Evolutionary conservation across 257 asterid species (phyloP), one percentile per base, ranked within the genome.

Genomic region (Fraxinus excelsior): DNA sequence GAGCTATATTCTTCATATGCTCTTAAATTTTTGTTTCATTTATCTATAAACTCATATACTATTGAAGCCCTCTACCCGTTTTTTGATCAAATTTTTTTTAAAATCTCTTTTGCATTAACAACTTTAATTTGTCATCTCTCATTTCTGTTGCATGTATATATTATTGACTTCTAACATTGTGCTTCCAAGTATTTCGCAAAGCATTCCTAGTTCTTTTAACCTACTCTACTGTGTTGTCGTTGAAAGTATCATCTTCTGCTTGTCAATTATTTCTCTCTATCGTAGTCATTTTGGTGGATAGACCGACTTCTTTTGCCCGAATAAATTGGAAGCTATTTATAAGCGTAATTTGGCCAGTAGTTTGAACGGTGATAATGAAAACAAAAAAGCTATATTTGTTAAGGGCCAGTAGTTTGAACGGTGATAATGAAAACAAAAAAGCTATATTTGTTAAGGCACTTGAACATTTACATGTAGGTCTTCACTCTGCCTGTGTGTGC

Each of bases 311-410:
- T 23, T 12, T 62, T 62, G 34, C 68, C 31, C 25, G n/a, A 25
- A 62, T 60, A 23, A 23, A 62, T 23, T 21, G 29, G 32, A 56
- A 29, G 40, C 2, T 65, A 35, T 78, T 29, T 56, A 4, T 70
- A 49, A 77, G 70, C 65, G 38, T 77, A 79, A 66, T 29, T 19
- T 58, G 4, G 21, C 56, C 46, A 37, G 35, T 73, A 28, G 67
- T 70, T 76, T 76, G 31, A 62, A 25, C 34, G 11, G 18, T 26
- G 32, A 62, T 10, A 62, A 23, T 62, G 31, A 62, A 56, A 56
- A 19, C 29, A 56, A 56, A 53, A 53, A n/a, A 0, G 28, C 3
- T 56, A 23, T 56, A n/a, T n/a, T n/a, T n/a, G n/a, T n/a, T n/a
- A n/a, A n/a, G n/a, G n/a, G n/a, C n/a, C n/a, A n/a, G n/a, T n/a